These are phyloP conservation scores for Rhynchosporium secalis DNA, from an alignment of 2,329 filamentous ascomycete genomes.

Conservation along the genomic window DNA sequence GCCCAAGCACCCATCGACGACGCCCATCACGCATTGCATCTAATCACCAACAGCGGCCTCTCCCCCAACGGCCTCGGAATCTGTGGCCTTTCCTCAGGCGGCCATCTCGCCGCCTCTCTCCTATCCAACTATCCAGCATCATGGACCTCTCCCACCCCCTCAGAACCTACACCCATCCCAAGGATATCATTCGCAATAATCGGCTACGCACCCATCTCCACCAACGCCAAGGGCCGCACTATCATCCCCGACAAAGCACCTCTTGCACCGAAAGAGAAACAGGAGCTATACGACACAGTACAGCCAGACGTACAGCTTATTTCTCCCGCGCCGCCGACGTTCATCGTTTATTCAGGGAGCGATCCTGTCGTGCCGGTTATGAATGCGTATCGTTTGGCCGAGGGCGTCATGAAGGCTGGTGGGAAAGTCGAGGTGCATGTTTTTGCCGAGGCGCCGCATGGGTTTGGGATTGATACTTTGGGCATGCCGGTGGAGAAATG, in stretches of 20 bases:
- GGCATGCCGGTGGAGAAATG: slow-evolving; percentile 11
- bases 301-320: slow-evolving; percentile 17
- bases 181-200: slow-evolving; percentile 15
- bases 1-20: slow-evolving; percentile 16
- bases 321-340: neutral
- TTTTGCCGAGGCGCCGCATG: slow-evolving; percentile 17
- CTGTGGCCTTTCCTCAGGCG: slow-evolving; percentile 14
- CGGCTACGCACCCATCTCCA: slow-evolving; percentile 15
- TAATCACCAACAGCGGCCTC: slow-evolving; percentile 10
- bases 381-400: slow-evolving; percentile 9
- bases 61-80: neutral
- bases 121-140: slow-evolving; percentile 6
- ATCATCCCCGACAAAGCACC: slow-evolving; percentile 17
- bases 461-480: slow-evolving; percentile 13
- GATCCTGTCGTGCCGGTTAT: slow-evolving; percentile 15
- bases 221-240: slow-evolving; percentile 13
- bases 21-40: slow-evolving; percentile 3
- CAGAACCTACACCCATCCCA: neutral
- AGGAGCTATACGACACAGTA: slow-evolving; percentile 12
- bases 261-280: slow-evolving; percentile 10
- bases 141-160: slow-evolving; percentile 1
- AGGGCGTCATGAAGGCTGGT: slow-evolving; percentile 13
- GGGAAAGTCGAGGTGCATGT: slow-evolving; percentile 16
- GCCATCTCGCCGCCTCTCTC: slow-evolving; percentile 14
- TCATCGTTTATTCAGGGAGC: slow-evolving; percentile 17